Evolutionary conservation across 768 basidiomycete species (phyloP), one percentile per base, ranked within the genome.

Genomic region (Lactifluus volemus): DNA sequence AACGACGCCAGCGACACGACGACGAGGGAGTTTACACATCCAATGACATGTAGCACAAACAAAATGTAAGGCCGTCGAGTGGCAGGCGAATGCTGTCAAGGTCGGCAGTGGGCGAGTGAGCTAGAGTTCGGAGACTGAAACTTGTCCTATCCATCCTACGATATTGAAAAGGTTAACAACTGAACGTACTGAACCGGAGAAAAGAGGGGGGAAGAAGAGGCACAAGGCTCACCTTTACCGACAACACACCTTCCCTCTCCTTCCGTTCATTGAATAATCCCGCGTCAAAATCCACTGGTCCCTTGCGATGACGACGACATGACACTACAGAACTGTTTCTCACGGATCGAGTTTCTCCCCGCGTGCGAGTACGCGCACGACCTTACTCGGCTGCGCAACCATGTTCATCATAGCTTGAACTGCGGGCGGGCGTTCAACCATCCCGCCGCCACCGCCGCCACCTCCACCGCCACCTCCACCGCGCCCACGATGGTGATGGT

Each of bases 371-470:
- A 92, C 85, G 29, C 89, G 78, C 38, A 92, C 84, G 64, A 88
- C 85, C 63, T 83, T 85, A 70, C 81, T 85, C 7, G 87, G 85
- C 65, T 88, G 85, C 21, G 84, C 76, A 9, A 88, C 79, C 71
- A 82, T 81, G 64, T 85, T 85, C 86, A 88, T 89, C 87, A 91
- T 88, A 4, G 86, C 84, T 78, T 84, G 82, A 50, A 89, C 86
- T 2, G 88, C 85, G 9, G 86, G 81, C 0, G 88, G 87, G 19
- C 88, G 82, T 69, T 91, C 89, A 53, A 91, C 89, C 47, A 91
- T 76, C 3, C 81, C 58, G 19, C 77, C 73, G 21, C 68, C 72
- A 2, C 58, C 53, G 30, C 58, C 52, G 7, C 63, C 50, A 56
- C 63, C 25, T 25, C 25, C 25, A 25, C 81, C 58, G 19, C 77